phyloP scores from a whole-genome alignment of 208 protist species.

The Angomonas deanei region DNA sequence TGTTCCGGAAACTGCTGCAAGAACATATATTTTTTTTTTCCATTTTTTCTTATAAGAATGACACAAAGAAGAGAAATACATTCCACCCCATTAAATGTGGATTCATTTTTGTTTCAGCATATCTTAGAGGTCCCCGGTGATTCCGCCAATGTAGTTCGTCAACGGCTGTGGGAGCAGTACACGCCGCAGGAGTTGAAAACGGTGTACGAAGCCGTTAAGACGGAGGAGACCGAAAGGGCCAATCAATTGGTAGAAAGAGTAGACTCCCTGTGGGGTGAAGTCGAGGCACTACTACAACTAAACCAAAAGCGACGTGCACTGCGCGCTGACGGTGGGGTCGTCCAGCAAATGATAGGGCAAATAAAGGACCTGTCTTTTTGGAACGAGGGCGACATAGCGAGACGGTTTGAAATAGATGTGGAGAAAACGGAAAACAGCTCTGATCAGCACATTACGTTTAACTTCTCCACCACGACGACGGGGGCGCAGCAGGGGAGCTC shows the following conservation, averaged over 20 bases:
- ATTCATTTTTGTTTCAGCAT: conserved; percentile 3
- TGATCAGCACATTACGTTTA: background rate
- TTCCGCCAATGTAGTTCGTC: background rate
- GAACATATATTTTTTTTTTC: conserved; percentile 3
- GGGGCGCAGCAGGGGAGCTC: background rate
- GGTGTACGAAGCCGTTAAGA: conserved; percentile 3
- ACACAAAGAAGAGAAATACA: background rate
- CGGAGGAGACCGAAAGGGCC: conserved; percentile 20
- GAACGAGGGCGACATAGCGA: conserved; percentile 32
- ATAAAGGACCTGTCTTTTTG: conserved; percentile 46
- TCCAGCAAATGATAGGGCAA: conserved; percentile 12
- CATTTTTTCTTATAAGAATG: background rate
- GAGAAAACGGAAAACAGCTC: background rate
- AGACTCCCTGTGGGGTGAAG: conserved; percentile 37
- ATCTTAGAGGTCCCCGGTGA: background rate
- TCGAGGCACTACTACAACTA: conserved; percentile 41
- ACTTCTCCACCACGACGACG: background rate
- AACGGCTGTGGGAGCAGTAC: conserved; percentile 26
- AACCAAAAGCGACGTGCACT: conserved; percentile 32
- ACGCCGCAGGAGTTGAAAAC: conserved; percentile 22
- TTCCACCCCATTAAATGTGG: background rate
- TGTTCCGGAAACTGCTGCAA: background rate
- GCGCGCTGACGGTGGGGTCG: conserved; percentile 14
- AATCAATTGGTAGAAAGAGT: conserved; percentile 27
- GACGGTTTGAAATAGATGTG: conserved; percentile 43